phyloP scores from a whole-genome alignment of 176 grass and related monocot genomes.

The Hordeum marinum region DNA sequence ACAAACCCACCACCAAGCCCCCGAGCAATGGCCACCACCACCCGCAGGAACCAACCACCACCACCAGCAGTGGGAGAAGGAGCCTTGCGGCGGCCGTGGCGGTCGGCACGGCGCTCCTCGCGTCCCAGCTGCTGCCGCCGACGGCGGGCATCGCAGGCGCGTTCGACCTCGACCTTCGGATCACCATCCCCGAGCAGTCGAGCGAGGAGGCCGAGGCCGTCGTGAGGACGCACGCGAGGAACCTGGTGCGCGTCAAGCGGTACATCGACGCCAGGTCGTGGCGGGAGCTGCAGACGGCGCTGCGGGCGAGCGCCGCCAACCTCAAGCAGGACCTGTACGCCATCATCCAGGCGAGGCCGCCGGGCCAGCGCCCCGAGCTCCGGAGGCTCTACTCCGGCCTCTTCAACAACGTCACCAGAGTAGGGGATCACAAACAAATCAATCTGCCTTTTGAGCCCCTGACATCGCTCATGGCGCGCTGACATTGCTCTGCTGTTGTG shows the following conservation, averaged over 20 bases:
- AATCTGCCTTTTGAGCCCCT: not conserved
- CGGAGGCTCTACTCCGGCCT: constrained; percentile 71
- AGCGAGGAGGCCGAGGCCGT: constrained; percentile 58
- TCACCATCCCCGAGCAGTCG: constrained; percentile 56
- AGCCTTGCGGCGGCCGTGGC: constrained; percentile 11
- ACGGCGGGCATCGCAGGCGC: constrained; percentile 24
- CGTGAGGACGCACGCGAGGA: constrained; percentile 48
- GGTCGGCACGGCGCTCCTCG: constrained; percentile 1
- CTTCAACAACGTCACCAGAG: constrained; percentile 71
- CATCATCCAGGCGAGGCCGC: constrained; percentile 66
- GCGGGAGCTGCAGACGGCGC: constrained; percentile 51
- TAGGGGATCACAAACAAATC: constrained; percentile 10
- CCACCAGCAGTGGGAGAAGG: constrained; percentile 13
- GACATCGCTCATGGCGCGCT: not conserved
- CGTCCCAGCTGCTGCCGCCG: constrained; percentile 31
- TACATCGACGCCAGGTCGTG: constrained; percentile 73
- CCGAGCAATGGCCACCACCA: not conserved
- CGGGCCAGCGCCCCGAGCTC: constrained; percentile 46
- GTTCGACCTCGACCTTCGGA: constrained; percentile 42
- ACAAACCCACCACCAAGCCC: not conserved
- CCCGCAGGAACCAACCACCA: constrained; percentile 1
- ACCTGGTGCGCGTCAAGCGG: constrained; percentile 55
- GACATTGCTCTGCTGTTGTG: not conserved
- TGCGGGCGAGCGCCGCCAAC: constrained; percentile 51
- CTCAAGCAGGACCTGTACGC: constrained; percentile 91